Evolutionary conservation across 805 yeast species (phyloP), one percentile per base, ranked within the genome.

Genomic region (Starmerella potacharoeniae): DNA sequence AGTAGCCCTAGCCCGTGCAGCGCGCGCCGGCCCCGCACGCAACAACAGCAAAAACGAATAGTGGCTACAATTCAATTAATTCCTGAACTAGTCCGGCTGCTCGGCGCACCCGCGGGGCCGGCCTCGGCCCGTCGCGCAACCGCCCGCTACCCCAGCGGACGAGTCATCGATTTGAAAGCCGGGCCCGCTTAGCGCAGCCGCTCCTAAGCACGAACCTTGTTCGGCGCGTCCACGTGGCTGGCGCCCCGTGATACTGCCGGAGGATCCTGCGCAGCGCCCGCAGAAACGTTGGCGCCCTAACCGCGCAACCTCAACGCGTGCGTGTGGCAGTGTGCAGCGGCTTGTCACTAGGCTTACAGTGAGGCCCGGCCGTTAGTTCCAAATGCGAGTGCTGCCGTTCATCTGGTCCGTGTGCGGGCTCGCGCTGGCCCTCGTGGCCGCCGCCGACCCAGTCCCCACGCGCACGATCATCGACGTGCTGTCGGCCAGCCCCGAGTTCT

Each of bases 401-500:
- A 14, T 44, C 8, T 44, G 37, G 48, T 28, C 7, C 14, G 16
- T 44, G 30, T 44, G 48, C 14, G 28, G 39, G 3, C 47, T 53
- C 6, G 16, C 41, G 28, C 17, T 41, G 6, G 58, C 40, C n/a
- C 28, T 51, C 7, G 55, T 55, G 2, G 40, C 16, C 13, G 55
- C 57, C 6, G 40, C 16, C 13, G 56, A 49, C 36, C 56, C 58
- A 11, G 55, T 57, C 14, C 66, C 66, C 2, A 58, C 60, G 5
- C 49, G 57, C 14, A 65, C 65, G 3, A 64, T 87, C 8, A 73
- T 87, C 2, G 95, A 87, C 64, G 65, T 85, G 6, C 71, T 87
- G 40, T 84, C 93, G 0, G 68, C 79, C 5, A 77, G 80, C 59
- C 82, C 78, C 0, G 82, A 84, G 64, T 88, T 81, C 69, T 79